phyloP scores from a whole-genome alignment of 352 stramenopile genomes.

The Pythium angustatum region DNA sequence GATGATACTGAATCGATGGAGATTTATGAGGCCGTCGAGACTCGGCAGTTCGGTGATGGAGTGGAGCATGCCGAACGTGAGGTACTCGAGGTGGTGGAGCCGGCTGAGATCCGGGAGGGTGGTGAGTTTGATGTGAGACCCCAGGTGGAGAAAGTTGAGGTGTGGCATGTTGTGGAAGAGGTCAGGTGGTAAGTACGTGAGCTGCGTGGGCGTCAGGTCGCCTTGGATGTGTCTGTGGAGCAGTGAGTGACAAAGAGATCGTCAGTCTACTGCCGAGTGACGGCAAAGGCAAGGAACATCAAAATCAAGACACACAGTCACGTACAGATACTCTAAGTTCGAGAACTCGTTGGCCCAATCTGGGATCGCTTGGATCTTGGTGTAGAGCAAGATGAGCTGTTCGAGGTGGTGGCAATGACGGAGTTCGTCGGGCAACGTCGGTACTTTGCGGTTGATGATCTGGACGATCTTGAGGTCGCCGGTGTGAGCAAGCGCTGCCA shows the following conservation, averaged over 20 bases:
- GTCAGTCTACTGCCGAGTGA: neutral
- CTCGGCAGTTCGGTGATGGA: slow-evolving; percentile 19
- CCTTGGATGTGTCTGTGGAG: slow-evolving; percentile 16
- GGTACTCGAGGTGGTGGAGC: neutral
- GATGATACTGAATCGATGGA: slow-evolving; percentile 14
- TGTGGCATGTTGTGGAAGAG: slow-evolving; percentile 19
- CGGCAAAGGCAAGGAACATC: neutral
- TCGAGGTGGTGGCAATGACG: slow-evolving; percentile 20
- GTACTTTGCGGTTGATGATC: slow-evolving; percentile 32
- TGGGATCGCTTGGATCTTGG: slow-evolving; percentile 23
- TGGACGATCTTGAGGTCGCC: slow-evolving; percentile 29
- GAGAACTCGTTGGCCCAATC: slow-evolving; percentile 22
- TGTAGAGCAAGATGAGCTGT: slow-evolving; percentile 37
- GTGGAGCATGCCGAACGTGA: slow-evolving; percentile 7
- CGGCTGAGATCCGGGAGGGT: neutral
- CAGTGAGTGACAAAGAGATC: neutral
- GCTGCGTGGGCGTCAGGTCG: slow-evolving; percentile 6
- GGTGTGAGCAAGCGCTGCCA: slow-evolving; percentile 17
- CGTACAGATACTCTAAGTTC: slow-evolving; percentile 12
- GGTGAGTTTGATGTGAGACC: slow-evolving; percentile 3
- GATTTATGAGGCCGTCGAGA: slow-evolving; percentile 1
- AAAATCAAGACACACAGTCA: neutral
- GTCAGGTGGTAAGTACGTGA: slow-evolving; percentile 9
- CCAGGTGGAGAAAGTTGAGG: slow-evolving; percentile 21
- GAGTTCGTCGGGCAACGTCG: slow-evolving; percentile 16